Evolutionary conservation across 345 rosid species (phyloP).

Genomic region (Brassica rapa): DNA sequence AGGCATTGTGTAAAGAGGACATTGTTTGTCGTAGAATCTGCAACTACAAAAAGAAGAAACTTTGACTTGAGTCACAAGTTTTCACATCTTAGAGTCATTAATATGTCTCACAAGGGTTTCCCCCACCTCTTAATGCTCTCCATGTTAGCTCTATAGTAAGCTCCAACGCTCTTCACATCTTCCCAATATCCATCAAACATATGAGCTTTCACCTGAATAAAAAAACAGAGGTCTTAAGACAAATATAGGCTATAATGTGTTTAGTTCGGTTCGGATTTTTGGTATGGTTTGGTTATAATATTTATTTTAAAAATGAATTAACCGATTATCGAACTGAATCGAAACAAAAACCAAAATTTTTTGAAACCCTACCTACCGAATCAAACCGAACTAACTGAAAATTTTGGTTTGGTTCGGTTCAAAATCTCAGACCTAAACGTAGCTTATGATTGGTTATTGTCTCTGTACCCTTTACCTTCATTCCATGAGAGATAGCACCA

Average conservation of each 20-base stretch:
- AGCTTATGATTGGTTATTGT: not conserved
- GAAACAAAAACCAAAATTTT: no score
- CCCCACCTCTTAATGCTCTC: conserved; percentile 55
- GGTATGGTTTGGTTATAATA: no score
- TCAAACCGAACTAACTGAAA: no score
- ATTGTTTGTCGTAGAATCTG: conserved; percentile 65
- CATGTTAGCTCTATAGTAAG: conserved; percentile 78
- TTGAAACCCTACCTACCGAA: no score
- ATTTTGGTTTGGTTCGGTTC: no score
- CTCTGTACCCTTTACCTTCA: conserved; percentile 56
- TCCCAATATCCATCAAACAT: conserved; percentile 78
- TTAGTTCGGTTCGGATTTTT: no score
- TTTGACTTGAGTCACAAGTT: conserved; percentile 37
- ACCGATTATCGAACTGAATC: no score
- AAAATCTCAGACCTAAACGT: not conserved
- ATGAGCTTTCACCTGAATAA: conserved; percentile 62
- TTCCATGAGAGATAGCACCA: conserved; percentile 65
- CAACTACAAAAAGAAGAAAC: conserved; percentile 14
- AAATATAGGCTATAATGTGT: not conserved
- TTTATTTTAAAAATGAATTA: no score
- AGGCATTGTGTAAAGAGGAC: conserved; percentile 67
- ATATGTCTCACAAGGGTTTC: not conserved
- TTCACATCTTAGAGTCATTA: not conserved
- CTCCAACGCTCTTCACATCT: conserved; percentile 65
- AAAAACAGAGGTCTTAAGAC: not conserved